phyloP scores from a whole-genome alignment of 2,329 filamentous ascomycete genomes.

The Colletotrichum sansevieriae region DNA sequence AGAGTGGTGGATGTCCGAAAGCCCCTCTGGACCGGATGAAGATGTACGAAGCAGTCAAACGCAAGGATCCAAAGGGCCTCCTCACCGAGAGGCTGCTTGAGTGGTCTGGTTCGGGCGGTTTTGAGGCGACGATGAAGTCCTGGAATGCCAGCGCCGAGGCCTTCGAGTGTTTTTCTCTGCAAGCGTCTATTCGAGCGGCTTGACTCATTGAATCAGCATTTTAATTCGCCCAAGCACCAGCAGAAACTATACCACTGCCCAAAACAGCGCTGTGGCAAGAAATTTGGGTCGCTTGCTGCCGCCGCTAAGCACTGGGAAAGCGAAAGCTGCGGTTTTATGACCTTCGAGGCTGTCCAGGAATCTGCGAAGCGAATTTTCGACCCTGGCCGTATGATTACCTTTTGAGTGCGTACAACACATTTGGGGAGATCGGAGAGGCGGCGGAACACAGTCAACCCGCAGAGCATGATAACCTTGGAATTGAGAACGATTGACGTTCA shows the following conservation, averaged over 20 bases:
- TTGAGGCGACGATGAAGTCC: slow-evolving; percentile 54
- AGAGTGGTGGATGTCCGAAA: too few species aligned
- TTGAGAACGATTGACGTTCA: too few species aligned
- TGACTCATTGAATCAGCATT: too few species aligned
- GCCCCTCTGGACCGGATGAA: too few species aligned
- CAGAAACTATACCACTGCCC: slow-evolving; percentile 58
- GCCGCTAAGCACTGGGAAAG: slow-evolving; percentile 60
- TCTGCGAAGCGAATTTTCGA: slow-evolving; percentile 44
- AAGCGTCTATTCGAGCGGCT: too few species aligned
- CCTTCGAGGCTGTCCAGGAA: slow-evolving; percentile 53
- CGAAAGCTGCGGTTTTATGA: slow-evolving; percentile 55
- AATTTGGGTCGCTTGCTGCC: slow-evolving; percentile 59
- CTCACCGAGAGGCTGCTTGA: too few species aligned
- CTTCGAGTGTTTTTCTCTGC: slow-evolving; percentile 45
- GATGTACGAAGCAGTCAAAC: too few species aligned
- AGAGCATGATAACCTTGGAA: too few species aligned
- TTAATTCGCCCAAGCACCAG: slow-evolving; percentile 46
- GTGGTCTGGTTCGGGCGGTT: slow-evolving; percentile 38
- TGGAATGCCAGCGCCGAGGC: slow-evolving; percentile 58
- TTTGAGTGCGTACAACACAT: not conserved
- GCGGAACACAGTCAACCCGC: too few species aligned
- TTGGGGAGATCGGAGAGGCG: too few species aligned
- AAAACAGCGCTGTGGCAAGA: slow-evolving; percentile 48
- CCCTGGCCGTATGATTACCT: slow-evolving; percentile 14
- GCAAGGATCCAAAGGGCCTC: too few species aligned